These are phyloP conservation scores for Aureobasidium pullulans DNA, from an alignment of 2,329 filamentous ascomycete genomes.

Conservation along the genomic window DNA sequence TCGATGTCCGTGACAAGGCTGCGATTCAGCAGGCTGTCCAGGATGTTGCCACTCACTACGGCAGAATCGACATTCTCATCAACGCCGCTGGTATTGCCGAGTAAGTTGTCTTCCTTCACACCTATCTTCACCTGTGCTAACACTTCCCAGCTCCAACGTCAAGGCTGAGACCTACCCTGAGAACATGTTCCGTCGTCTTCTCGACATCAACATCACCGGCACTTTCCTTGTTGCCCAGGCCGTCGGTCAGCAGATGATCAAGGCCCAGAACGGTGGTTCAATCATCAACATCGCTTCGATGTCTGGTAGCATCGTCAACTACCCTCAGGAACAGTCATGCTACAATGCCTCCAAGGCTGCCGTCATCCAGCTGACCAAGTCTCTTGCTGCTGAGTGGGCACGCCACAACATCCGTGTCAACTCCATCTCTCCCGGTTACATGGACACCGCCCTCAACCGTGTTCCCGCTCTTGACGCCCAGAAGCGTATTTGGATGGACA, in stretches of 20 bases:
- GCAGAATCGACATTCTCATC: constrained; percentile 66
- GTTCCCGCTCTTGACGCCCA: constrained; percentile 70
- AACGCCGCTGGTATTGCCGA: constrained; percentile 76
- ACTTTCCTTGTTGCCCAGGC: constrained; percentile 68
- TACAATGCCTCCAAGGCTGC: constrained; percentile 82
- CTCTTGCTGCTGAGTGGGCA: constrained; percentile 77
- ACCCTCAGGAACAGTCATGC: constrained; percentile 67
- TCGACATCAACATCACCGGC: constrained; percentile 76
- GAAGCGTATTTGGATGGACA: constrained; percentile 71
- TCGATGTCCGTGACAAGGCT: constrained; percentile 65
- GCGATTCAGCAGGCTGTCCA: constrained; percentile 64
- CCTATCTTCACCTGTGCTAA: neutral
- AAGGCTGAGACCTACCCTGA: constrained; percentile 68
- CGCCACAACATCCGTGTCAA: constrained; percentile 76
- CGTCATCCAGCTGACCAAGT: constrained; percentile 71
- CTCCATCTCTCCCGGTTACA: constrained; percentile 78
- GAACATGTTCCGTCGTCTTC: constrained; percentile 64
- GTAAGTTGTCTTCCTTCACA: constrained; percentile 30
- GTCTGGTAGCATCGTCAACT: constrained; percentile 38
- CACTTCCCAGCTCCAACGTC: constrained; percentile 58
- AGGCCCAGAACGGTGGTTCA: constrained; percentile 60
- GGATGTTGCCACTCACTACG: constrained; percentile 58
- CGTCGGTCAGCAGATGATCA: constrained; percentile 54
- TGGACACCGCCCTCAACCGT: constrained; percentile 76
- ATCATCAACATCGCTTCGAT: constrained; percentile 70